Evolutionary conservation across 106 monocot genomes (phyloP).

Genomic region (Allium cepa): DNA sequence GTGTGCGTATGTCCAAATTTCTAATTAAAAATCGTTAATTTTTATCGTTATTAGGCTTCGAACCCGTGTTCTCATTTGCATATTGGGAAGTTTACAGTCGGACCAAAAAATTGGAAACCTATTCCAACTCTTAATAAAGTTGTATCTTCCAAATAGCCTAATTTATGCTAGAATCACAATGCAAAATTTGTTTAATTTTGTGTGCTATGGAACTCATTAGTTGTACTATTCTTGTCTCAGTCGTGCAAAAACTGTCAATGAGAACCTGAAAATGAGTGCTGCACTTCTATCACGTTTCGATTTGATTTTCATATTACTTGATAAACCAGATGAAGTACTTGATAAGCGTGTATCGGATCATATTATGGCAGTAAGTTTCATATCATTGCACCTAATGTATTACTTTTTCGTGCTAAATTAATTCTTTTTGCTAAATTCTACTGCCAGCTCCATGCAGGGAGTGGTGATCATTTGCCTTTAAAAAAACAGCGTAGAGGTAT

Average conservation of each 20-base stretch:
- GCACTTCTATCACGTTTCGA: slow-evolving; percentile 97
- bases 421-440: not conserved
- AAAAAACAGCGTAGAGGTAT: slow-evolving; percentile 62
- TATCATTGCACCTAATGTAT: not conserved
- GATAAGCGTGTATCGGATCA: slow-evolving; percentile 97
- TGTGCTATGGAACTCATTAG: too few species aligned
- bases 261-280: slow-evolving; percentile 95
- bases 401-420: not conserved
- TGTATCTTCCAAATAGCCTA: too few species aligned
- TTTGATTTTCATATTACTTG: slow-evolving; percentile 93
- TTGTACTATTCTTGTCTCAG: slow-evolving; percentile 30
- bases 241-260: slow-evolving; percentile 98
- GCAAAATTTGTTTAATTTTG: too few species aligned
- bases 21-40: too few species aligned
- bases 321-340: slow-evolving; percentile 90
- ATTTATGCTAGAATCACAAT: too few species aligned
- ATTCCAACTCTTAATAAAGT: too few species aligned
- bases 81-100: too few species aligned
- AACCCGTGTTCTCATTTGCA: too few species aligned
- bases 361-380: slow-evolving; percentile 90
- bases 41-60: too few species aligned
- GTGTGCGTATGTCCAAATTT: too few species aligned
- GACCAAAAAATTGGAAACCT: too few species aligned
- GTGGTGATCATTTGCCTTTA: slow-evolving; percentile 22
- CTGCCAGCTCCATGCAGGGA: slow-evolving; percentile 67